phyloP scores from a whole-genome alignment of 176 grass and related monocot genomes.

The Zea mays region DNA sequence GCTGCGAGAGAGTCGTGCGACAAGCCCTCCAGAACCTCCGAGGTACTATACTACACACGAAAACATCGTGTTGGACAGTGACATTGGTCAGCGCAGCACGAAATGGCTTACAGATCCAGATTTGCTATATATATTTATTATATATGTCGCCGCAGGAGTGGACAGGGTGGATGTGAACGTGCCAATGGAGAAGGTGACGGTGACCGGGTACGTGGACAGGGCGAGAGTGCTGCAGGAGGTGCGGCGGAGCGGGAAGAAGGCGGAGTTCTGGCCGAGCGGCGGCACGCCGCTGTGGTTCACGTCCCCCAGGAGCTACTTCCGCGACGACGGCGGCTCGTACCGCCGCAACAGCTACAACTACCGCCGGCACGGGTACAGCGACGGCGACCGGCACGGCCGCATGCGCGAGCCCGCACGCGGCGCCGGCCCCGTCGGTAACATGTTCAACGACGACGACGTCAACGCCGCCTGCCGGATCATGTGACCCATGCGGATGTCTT shows the following conservation, averaged over 20 bases:
- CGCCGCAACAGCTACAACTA: conserved; percentile 64
- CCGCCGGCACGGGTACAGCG: conserved; percentile 59
- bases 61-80: too few relatives aligned
- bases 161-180: conserved; percentile 72
- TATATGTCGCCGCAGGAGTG: conserved; percentile 36
- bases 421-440: conserved; percentile 51
- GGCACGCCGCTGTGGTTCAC: conserved; percentile 53
- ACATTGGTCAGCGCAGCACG: background rate
- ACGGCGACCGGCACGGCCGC: conserved; percentile 55
- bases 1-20: conserved; percentile 66
- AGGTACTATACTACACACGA: conserved; percentile 18
- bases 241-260: conserved; percentile 79
- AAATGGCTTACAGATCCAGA: background rate
- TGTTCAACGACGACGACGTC: conserved; percentile 78
- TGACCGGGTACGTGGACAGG: conserved; percentile 75
- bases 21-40: conserved; percentile 59
- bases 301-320: conserved; percentile 54
- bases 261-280: conserved; percentile 70
- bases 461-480: conserved; percentile 55
- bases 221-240: conserved; percentile 63
- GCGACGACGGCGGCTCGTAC: conserved; percentile 48
- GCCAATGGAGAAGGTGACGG: conserved; percentile 70
- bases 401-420: conserved; percentile 43
- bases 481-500: background rate
- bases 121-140: background rate